Evolutionary conservation across 106 monocot genomes (phyloP).

Genomic region (Phalaenopsis equestris): DNA sequence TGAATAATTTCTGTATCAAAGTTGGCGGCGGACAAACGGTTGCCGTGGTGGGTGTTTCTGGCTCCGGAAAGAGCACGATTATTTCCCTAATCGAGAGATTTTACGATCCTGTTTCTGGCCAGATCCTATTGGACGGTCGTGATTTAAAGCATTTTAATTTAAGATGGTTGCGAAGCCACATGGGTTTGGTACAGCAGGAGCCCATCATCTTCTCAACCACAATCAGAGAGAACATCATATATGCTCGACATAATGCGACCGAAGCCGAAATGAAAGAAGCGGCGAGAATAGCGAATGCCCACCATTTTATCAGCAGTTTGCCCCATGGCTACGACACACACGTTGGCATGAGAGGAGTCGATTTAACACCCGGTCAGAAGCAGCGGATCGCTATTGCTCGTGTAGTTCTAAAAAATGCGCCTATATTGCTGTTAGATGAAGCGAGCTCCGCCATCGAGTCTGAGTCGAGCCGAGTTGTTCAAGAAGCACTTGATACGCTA

Average conservation of each 20-base stretch:
- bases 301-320: conserved; percentile 97
- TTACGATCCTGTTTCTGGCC: conserved; percentile 87
- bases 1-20: conserved; percentile 93
- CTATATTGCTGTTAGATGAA: conserved; percentile 91
- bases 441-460: conserved; percentile 94
- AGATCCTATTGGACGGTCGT: conserved; percentile 77
- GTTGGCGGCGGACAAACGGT: conserved; percentile 86
- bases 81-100: conserved; percentile 92
- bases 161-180: conserved; percentile 88
- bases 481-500: conserved; percentile 90
- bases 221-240: conserved; percentile 94
- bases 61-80: conserved; percentile 98
- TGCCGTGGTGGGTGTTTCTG: conserved; percentile 93
- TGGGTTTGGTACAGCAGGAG: conserved; percentile 95
- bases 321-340: conserved; percentile 98
- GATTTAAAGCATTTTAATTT: conserved; percentile 84
- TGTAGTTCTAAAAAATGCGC: conserved; percentile 93
- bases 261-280: conserved; percentile 97
- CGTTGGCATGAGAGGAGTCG: conserved; percentile 93
- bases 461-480: conserved; percentile 92
- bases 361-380: conserved; percentile 90
- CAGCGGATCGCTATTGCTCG: conserved; percentile 95
- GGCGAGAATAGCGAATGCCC: conserved; percentile 96
- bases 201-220: conserved; percentile 97
- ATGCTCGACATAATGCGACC: conserved; percentile 92